Evolutionary conservation across 140 eudicot species (phyloP).

Genomic region (Ambrosia hybrid): DNA sequence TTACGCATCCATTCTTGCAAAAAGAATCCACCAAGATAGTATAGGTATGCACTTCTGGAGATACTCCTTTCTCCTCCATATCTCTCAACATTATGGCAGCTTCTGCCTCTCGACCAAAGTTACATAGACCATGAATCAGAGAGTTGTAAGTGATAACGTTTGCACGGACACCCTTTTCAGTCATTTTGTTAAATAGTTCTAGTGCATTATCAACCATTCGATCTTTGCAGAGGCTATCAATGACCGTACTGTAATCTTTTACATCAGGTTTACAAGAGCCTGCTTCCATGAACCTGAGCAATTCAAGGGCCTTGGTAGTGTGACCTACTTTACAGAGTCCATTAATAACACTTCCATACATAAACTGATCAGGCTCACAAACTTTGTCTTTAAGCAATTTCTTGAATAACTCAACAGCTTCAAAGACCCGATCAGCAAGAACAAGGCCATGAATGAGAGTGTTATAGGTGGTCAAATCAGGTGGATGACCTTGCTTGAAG

Average conservation of each 20-base stretch:
- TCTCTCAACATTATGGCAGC: background rate
- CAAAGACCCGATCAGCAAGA: background rate
- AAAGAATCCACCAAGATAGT: background rate
- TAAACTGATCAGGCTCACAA: conserved; percentile 17
- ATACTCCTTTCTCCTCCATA: conserved; percentile 3
- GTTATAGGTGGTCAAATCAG: no score
- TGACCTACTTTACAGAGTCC: conserved; percentile 32
- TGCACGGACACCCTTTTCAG: conserved; percentile 5
- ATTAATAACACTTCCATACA: conserved; percentile 27
- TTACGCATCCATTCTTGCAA: conserved; percentile 2
- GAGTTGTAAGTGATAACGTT: conserved; percentile 27
- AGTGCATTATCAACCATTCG: conserved; percentile 18
- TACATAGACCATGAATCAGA: conserved; percentile 32
- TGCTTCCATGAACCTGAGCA: conserved; percentile 24
- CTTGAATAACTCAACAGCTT: conserved; percentile 11
- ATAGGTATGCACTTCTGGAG: background rate
- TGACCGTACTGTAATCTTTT: conserved; percentile 5
- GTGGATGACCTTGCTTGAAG: no score
- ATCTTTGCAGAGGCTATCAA: conserved; percentile 26
- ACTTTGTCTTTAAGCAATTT: background rate
- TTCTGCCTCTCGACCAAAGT: conserved; percentile 20
- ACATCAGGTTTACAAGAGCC: conserved; percentile 17
- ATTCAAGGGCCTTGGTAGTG: conserved; percentile 18
- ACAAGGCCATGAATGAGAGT: conserved; percentile 15
- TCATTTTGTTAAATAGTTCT: conserved; percentile 21